Conservation (phyloP, 768 basidiomycete genomes). For the Boletus rubroflammeus region DNA sequence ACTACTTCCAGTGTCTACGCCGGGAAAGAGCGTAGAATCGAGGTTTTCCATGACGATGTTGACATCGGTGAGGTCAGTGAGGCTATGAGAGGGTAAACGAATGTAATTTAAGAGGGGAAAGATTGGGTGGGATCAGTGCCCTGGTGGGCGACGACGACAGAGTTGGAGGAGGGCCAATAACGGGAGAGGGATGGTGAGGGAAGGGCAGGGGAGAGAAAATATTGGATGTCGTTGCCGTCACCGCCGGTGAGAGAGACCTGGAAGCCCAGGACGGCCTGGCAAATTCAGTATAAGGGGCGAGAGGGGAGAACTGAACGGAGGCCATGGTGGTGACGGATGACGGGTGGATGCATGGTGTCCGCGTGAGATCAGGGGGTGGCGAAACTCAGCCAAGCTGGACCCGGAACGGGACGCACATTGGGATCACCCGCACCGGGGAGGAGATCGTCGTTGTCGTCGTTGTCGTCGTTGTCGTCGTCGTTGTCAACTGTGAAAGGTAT, state of each 20-base stretch:
- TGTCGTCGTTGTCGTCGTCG: not conserved
- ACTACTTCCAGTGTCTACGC: constrained; percentile 37
- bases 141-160: constrained; percentile 59
- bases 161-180: constrained; percentile 46
- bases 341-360: no score
- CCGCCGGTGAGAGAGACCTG: constrained; percentile 42
- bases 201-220: not conserved
- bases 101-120: not conserved
- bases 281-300: constrained; percentile 48
- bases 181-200: constrained; percentile 33
- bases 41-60: constrained; percentile 40
- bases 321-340: constrained; percentile 26
- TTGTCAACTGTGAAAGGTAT: not conserved
- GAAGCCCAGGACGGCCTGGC: constrained; percentile 47
- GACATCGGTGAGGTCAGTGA: constrained; percentile 50
- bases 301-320: constrained; percentile 31
- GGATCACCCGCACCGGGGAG: not conserved
- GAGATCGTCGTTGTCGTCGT: not conserved
- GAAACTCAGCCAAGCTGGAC: not conserved
- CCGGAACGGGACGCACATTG: not conserved
- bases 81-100: constrained; percentile 25
- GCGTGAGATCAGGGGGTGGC: not conserved
- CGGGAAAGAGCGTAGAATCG: constrained; percentile 52
- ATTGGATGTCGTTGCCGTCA: constrained; percentile 44
- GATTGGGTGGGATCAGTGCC: constrained; percentile 54